Conservation (phyloP, 1,284 basidiomycete species). For the Boletellus dicymbophilus region DNA sequence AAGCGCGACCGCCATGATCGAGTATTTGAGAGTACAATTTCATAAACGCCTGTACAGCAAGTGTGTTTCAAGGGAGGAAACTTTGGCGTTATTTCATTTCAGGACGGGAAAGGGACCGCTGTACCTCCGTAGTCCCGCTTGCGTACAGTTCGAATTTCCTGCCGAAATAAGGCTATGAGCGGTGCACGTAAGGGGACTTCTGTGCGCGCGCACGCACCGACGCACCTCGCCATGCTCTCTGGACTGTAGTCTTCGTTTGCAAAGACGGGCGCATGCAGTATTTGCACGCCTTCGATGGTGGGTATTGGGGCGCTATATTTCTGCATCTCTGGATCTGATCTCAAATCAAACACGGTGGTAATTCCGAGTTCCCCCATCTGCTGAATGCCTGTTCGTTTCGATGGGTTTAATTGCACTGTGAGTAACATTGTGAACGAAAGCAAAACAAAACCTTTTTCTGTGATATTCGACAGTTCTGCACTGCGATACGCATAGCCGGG, state of each 20-base stretch:
- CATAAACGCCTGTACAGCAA: slow-evolving; percentile 72
- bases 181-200: not conserved
- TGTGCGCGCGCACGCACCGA: too few species aligned
- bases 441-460: slow-evolving; percentile 57
- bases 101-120: not conserved
- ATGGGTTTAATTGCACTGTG: too few species aligned
- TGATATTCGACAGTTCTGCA: slow-evolving; percentile 69
- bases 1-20: slow-evolving; percentile 66
- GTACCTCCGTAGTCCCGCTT: slow-evolving; percentile 74
- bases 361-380: slow-evolving; percentile 63
- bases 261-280: slow-evolving; percentile 67
- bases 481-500: slow-evolving; percentile 61
- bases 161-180: slow-evolving; percentile 16
- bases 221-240: slow-evolving; percentile 78
- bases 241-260: slow-evolving; percentile 76
- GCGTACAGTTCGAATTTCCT: slow-evolving; percentile 78
- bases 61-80: too few species aligned
- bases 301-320: slow-evolving; percentile 70
- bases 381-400: slow-evolving; percentile 65
- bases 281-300: slow-evolving; percentile 57
- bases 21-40: slow-evolving; percentile 78
- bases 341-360: slow-evolving; percentile 67
- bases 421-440: not conserved
- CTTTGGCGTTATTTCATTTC: slow-evolving; percentile 2
- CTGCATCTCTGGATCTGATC: slow-evolving; percentile 74